Evolutionary conservation across 371 early-diverging fungal species (phyloP), one percentile per base, ranked within the genome.

Genomic region (Rhizopus sp.): DNA sequence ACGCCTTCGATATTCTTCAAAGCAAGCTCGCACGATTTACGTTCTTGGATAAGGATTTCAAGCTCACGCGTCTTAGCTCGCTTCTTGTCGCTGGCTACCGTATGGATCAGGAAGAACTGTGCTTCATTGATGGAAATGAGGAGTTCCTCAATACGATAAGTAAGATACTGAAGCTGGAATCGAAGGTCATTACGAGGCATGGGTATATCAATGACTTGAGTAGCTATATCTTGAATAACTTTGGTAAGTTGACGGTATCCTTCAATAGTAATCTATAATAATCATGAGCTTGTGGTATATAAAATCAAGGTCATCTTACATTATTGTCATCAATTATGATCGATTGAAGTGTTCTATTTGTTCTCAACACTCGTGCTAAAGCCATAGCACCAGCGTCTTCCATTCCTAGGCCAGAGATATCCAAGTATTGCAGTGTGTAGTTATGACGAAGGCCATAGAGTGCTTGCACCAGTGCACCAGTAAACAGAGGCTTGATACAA

Each of bases 101-200:
- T 68, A 38, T 77, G 72, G 7, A 72, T 71, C 47, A 77, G 51
- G 47, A 77, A 66, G 51, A 68, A 77, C 7, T 59, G 59, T 12
- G 66, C 59, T 53, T 77, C 78, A 30, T 69, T 68, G 41, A 74
- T 70, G 6, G 62, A 62, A 15, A 72, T 57, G 5, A 62, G 60
- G 9, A 69, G 53, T 4, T 63, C 73, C 13, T 57, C 60, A 33
- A 73, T 70, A 6, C 62, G 60, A 33, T 59, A 60, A 7, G 55
- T 40, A 1, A 77, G 59, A 8, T 40, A 57, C 5, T 31, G 30
- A 1, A 73, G 17, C 45, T 77, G 77, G 17, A 60, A 48, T 15
- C 72, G 69, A 7, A 77, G 7, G 37, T 77, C 77, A 2, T 55
- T 59, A 1, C 59, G 60, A 4, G 77, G 77, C 13, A 54, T 60